Base-by-base conservation (phyloP, 768 basidiomycete genomes). In the Sarcomyxa edulis region DNA sequence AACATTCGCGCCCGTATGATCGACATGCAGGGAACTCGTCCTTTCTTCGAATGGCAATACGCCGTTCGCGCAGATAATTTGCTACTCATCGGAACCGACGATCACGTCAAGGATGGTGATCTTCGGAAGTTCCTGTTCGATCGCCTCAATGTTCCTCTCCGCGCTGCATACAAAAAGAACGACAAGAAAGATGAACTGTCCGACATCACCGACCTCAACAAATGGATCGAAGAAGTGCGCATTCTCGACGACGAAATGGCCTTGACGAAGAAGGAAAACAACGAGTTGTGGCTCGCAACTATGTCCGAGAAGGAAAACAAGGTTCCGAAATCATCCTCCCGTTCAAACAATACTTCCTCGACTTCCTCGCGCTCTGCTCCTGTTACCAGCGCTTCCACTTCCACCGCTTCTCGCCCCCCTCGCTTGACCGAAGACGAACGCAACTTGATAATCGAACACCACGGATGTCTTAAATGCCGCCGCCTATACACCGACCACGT, bases 391-490 rank as follows among this genome's bases (percentile, higher is more conserved):
- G n/a, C 7, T 32, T 18, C 7, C n/a, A 32, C 31, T 14, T 8
- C 7, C 9, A 32, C 7, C 19, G 14, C n/a, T 8, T 7, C 9
- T 4, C 16, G 14, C 3, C 36, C 37, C 1, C 44, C 44, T 3
- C 22, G 9, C 3, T 19, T 48, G 0, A 56, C 49, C 0, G 20
- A 26, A 0, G 27, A 30, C 0, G 52, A 62, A 36, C 31, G 37
- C 0, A 7, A 36, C 0, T 35, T 55, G 0, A 44, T 62, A 0
- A 5, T 10, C 0, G 40, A 51, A 0, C 42, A 54, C 21, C 19
- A 43, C 2, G 53, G 59, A 0, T 62, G 61, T 23, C 39, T 48
- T 38, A 52, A 58, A n/a, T 62, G 60, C 24, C 36, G 48, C 0
- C 20, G 26, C 5, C 32, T 47, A 11, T 47, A 40, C 5, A 23